Evolutionary conservation across 108 stramenopile genomes (phyloP), one percentile per base, ranked within the genome.

Genomic region (Cylindrotheca fusiformis): DNA sequence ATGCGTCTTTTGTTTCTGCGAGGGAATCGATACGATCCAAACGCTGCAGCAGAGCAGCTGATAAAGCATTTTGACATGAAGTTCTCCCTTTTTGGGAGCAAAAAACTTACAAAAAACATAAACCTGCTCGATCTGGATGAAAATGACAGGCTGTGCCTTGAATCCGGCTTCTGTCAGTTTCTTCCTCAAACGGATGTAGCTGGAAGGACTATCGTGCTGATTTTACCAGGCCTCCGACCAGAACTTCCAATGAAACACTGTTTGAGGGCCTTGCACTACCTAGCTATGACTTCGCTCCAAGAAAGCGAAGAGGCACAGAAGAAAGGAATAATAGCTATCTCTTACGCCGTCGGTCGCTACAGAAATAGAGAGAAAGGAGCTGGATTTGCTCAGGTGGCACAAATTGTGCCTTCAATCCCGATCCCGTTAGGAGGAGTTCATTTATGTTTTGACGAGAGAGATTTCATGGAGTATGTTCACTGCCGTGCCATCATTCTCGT

Each of bases 1-100:
- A 67, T 72, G 59, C 65, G 66, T 24, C 65, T 72, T 28, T 52
- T 59, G 51, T 72, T 72, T 65, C 58, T 72, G 25, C 65, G 71
- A 20, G 31, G 63, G 12, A 71, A 76, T 46, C 14, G 10, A 14
- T 70, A 48, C 32, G 19, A 55, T 55, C 28, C 53, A 44, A 44
- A 5, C 3, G 54, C 48, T 23, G 60, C 69, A 0, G 69, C 60
- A 1, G 30, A 54, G 5, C 60, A 58, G 1, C 41, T 70, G 46
- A 55, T 70, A 18, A 26, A 24, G 2, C 52, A 49, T 21, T 70
- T 61, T 10, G 69, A 70, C 8, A 22, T 33, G 6, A 70, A 70
- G 53, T 26, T 32, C 6, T 2, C 49, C 1, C 32, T 70, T 4
- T 70, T 70, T 55, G 69, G 69, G 2, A n/a, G 3, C 1, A 53